Evolutionary conservation across 1,284 basidiomycete species (phyloP).

Genomic region (Heterobasidion irregulare): DNA sequence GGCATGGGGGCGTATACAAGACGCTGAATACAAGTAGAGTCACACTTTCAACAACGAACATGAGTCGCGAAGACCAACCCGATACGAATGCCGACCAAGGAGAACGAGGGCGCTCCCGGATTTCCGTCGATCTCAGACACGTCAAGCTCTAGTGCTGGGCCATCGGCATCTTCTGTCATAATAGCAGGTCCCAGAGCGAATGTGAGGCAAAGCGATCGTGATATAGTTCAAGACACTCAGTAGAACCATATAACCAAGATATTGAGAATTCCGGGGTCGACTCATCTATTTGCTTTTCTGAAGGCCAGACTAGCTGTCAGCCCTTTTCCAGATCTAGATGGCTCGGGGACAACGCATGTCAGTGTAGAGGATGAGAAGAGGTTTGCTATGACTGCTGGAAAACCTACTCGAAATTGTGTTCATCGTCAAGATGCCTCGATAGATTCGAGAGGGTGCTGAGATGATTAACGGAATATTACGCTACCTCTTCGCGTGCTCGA

Average conservation of each 20-base stretch:
- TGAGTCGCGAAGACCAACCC: neutral
- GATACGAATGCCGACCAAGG: neutral
- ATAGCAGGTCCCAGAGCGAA: neutral
- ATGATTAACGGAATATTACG: too few relatives aligned
- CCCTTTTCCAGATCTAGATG: too few relatives aligned
- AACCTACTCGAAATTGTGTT: too few relatives aligned
- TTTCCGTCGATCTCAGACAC: neutral
- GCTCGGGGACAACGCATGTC: too few relatives aligned
- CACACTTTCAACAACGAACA: neutral
- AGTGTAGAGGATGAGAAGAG: too few relatives aligned
- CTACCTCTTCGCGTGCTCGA: too few relatives aligned
- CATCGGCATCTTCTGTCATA: neutral
- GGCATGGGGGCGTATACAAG: neutral
- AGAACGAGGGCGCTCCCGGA: neutral
- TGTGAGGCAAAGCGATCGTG: neutral
- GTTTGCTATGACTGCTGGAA: too few relatives aligned
- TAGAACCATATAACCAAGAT: neutral
- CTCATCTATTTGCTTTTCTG: too few relatives aligned
- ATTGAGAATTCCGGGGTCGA: neutral
- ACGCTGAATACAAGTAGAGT: neutral
- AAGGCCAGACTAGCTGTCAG: too few relatives aligned
- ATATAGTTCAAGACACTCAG: too few relatives aligned
- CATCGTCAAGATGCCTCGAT: too few relatives aligned
- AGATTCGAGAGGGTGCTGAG: too few relatives aligned
- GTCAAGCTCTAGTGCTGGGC: neutral